These are phyloP conservation scores for Polytrichum formosum DNA, from an alignment of 225 moss, liverwort and hornwort species.

Conservation along the genomic window DNA sequence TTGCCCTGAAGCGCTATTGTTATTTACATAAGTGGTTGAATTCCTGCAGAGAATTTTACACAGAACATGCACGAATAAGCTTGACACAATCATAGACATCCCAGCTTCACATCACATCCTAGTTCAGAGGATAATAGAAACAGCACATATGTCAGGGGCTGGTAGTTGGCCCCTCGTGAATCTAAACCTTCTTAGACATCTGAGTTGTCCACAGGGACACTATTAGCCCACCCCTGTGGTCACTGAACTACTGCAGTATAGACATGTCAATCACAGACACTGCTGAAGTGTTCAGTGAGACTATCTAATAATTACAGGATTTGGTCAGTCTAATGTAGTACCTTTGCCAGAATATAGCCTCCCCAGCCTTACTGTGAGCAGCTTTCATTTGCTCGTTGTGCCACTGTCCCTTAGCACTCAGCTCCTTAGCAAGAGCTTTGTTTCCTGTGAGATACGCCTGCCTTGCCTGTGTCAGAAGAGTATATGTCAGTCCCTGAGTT, in stretches of 20 bases:
- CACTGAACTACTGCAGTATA: no score
- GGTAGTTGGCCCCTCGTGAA: no score
- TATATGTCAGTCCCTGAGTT: neutral
- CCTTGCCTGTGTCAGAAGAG: slow-evolving; percentile 34
- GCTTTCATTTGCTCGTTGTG: slow-evolving; percentile 69
- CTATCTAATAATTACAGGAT: no score
- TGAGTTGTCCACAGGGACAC: no score
- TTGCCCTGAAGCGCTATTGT: slow-evolving; percentile 33
- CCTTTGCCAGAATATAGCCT: slow-evolving; percentile 70
- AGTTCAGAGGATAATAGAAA: no score
- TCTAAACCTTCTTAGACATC: no score
- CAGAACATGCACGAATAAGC: neutral
- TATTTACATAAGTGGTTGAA: slow-evolving; percentile 37
- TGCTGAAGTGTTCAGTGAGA: no score
- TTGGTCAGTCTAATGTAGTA: neutral
- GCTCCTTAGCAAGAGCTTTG: slow-evolving; percentile 63
- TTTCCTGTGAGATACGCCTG: slow-evolving; percentile 64
- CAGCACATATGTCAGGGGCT: no score
- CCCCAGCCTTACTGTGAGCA: slow-evolving; percentile 62
- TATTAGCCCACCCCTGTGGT: no score
- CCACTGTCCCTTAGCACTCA: slow-evolving; percentile 68
- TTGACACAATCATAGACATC: no score
- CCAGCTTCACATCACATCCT: no score
- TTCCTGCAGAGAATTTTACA: slow-evolving; percentile 31
- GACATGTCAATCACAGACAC: no score